Conservation (phyloP, 2,329 filamentous ascomycete species). For the Aspergillus fijiensis region DNA sequence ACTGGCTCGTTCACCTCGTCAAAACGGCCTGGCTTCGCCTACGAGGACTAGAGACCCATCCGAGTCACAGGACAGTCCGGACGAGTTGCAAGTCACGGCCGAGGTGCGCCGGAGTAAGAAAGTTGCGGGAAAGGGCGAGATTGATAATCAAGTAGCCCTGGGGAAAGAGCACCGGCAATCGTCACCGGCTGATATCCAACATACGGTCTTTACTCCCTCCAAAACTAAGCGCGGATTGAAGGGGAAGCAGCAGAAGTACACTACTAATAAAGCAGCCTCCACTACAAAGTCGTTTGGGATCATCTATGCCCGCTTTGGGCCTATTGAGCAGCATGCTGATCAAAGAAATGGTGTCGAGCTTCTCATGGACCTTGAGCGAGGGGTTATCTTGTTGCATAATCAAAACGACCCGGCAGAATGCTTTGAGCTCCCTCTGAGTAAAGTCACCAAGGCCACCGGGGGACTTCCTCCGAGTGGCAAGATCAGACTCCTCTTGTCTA, state of each 20-base stretch:
- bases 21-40: not conserved
- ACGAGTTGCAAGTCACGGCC: conserved; percentile 41
- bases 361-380: conserved; percentile 13
- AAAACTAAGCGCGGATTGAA: conserved; percentile 14
- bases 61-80: conserved; percentile 37
- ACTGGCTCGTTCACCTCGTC: not conserved
- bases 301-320: conserved; percentile 25
- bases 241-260: conserved; percentile 9
- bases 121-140: conserved; percentile 4
- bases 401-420: not conserved
- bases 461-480: conserved; percentile 28
- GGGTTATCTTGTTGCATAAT: conserved; percentile 10
- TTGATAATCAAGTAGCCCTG: not conserved
- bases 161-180: conserved; percentile 14
- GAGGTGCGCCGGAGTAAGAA: conserved; percentile 25
- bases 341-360: conserved; percentile 14
- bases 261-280: not conserved
- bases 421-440: conserved; percentile 9
- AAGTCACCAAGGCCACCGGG: conserved; percentile 21
- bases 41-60: conserved; percentile 7
- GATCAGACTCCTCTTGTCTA: conserved; percentile 29
- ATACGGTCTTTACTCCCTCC: conserved; percentile 26
- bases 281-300: conserved; percentile 17
- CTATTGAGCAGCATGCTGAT: conserved; percentile 11
- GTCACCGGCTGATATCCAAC: conserved; percentile 36